Percentiles rank a stretch among this genome's conserved stretches.
Conservation (phyloP, 805 yeast species). For the Blastobotrys robertii region DNA sequence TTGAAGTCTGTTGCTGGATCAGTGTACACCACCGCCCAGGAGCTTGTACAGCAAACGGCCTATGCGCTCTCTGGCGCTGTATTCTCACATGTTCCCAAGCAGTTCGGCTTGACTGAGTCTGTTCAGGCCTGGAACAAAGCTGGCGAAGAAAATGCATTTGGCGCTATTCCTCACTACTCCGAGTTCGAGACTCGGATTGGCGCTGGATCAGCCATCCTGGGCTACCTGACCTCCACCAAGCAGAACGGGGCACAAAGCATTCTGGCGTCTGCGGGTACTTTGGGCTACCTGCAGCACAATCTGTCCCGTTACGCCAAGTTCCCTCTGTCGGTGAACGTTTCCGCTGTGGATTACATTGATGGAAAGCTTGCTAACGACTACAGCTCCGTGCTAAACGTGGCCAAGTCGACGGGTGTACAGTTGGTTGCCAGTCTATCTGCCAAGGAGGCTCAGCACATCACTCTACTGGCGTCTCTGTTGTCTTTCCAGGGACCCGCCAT, state of each 20-base stretch:
- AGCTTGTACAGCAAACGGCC: slow-evolving; percentile 24
- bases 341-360: slow-evolving; percentile 57
- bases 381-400: slow-evolving; percentile 48
- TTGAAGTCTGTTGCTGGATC: slow-evolving; percentile 14
- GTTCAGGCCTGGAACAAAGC: slow-evolving; percentile 50
- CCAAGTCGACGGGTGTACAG: slow-evolving; percentile 54
- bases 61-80: slow-evolving; percentile 27
- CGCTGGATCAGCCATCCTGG: slow-evolving; percentile 70
- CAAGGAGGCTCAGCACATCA: slow-evolving; percentile 55
- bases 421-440: slow-evolving; percentile 58
- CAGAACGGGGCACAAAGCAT: slow-evolving; percentile 25
- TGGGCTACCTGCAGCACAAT: slow-evolving; percentile 57
- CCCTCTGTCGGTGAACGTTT: slow-evolving; percentile 63
- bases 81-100: slow-evolving; percentile 58
- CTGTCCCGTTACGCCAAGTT: slow-evolving; percentile 34
- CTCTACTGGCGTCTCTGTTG: slow-evolving; percentile 54
- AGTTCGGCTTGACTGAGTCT: slow-evolving; percentile 50
- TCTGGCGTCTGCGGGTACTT: slow-evolving; percentile 57
- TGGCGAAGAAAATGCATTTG: slow-evolving; percentile 41
- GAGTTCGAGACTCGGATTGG: slow-evolving; percentile 65
- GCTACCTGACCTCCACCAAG: slow-evolving; percentile 40
- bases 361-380: slow-evolving; percentile 55
- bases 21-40: slow-evolving; percentile 19
- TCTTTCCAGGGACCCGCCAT: slow-evolving; percentile 53
- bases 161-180: slow-evolving; percentile 51